A percentile compares a stretch with the other conserved stretches of the same genome.
These are phyloP conservation scores for Limonium bicolor DNA, from an alignment of 148 eudicot genomes.

Conservation along the genomic window DNA sequence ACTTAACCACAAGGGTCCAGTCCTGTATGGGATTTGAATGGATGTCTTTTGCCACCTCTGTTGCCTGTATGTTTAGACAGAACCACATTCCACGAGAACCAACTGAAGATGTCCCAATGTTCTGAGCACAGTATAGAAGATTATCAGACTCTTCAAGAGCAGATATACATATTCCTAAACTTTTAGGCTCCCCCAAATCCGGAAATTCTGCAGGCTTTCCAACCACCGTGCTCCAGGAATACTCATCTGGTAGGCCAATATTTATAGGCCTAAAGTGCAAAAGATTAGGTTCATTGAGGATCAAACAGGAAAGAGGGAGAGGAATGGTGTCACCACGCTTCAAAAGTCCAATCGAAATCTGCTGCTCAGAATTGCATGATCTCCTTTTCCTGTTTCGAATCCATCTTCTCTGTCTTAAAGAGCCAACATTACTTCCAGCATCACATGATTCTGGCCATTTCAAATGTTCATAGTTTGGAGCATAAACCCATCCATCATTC, in stretches of 20 bases:
- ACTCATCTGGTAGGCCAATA: slow-evolving; percentile 26
- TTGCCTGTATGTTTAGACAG: slow-evolving; percentile 60
- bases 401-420: slow-evolving; percentile 79
- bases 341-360: slow-evolving; percentile 41
- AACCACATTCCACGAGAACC: slow-evolving; percentile 60
- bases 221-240: slow-evolving; percentile 71
- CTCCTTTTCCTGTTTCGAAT: slow-evolving; percentile 45
- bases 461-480: slow-evolving; percentile 46
- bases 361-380: slow-evolving; percentile 18
- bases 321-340: slow-evolving; percentile 64
- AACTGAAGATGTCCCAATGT: slow-evolving; percentile 50
- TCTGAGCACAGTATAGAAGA: slow-evolving; percentile 48
- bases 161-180: slow-evolving; percentile 46
- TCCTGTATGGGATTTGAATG: slow-evolving; percentile 78
- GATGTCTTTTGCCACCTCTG: slow-evolving; percentile 82
- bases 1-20: slow-evolving; percentile 71
- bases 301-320: slow-evolving; percentile 59
- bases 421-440: slow-evolving; percentile 25
- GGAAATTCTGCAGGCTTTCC: slow-evolving; percentile 28
- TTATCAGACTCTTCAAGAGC: slow-evolving; percentile 48
- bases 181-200: slow-evolving; percentile 23
- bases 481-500: slow-evolving; percentile 80
- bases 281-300: slow-evolving; percentile 33
- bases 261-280: slow-evolving; percentile 53
- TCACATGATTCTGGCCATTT: slow-evolving; percentile 63